Base-by-base conservation (phyloP, 1,284 basidiomycete genomes). In the Phylloporus gajari region DNA sequence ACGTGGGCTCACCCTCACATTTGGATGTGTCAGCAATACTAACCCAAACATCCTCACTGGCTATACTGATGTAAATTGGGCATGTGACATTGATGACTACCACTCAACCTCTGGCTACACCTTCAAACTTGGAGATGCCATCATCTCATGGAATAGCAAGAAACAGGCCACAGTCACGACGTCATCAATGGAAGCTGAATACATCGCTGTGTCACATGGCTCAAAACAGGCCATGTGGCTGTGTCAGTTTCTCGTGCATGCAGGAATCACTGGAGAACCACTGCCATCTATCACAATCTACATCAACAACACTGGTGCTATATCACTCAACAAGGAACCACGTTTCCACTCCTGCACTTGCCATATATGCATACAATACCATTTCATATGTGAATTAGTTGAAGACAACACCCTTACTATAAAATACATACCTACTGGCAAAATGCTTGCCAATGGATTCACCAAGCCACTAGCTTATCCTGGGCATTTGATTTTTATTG, bases 61-160 rank as follows among this genome's bases (percentile, higher is more conserved):
- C 21, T 46, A 67, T 75, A 75, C 56, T 11, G 56, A 58, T 30
- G 12, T 30, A 27, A 58, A 30, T 30, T 30, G 56, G 56, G 56
- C 27, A 32, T 30, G 32, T 17, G 27, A 58, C 12, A 17, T 30
- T 30, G 32, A 58, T 30, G 17, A 58, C 27, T 27, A 58, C 25
- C 12, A 30, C 56, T 58, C 19, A 8, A 58, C 56, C 3, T 58
- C 56, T 58, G 56, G 8, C 27, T 58, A 32, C 9, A 1, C 71
- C 0, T 73, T 71, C 51, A 53, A 59, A 35, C 69, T 75, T 1
- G 32, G 70, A 0, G 38, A 68, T 15, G 27, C 51, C 0, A 17
- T 17, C 3, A 64, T 75, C 2, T 65, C 63, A 5, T 75, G 69
- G 70, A 76, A 69, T 35, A 70, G 70, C 53, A 75, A 75, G 12